Conservation (phyloP, 768 basidiomycete species). For the Dictyophora rubrovolvata region DNA sequence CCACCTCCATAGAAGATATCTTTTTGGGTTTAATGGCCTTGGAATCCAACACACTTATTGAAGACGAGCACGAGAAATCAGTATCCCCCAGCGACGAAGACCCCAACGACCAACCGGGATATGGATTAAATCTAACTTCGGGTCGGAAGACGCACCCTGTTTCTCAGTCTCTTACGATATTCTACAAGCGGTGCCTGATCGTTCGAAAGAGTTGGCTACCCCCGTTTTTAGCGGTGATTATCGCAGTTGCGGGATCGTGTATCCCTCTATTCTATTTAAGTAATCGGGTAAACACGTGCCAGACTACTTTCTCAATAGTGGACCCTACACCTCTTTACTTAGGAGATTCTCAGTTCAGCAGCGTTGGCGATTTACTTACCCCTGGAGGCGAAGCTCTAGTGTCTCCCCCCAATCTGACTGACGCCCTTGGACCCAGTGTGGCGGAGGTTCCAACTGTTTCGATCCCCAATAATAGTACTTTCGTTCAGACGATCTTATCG, state of each 20-base stretch:
- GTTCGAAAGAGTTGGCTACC: constrained; percentile 61
- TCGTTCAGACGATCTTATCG: constrained; percentile 41
- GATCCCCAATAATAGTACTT: constrained; percentile 48
- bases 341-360: constrained; percentile 30
- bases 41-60: constrained; percentile 1
- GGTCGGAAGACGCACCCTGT: constrained; percentile 48
- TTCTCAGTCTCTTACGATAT: constrained; percentile 60
- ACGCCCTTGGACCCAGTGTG: constrained; percentile 34
- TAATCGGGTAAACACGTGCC: constrained; percentile 42
- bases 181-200: constrained; percentile 59
- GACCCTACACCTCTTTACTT: constrained; percentile 42
- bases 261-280: constrained; percentile 59
- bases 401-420: constrained; percentile 44
- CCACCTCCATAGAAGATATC: constrained; percentile 73
- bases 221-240: constrained; percentile 34
- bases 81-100: constrained; percentile 9
- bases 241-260: constrained; percentile 52
- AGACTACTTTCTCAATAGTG: constrained; percentile 26
- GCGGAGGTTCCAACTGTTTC: constrained; percentile 27
- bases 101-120: not conserved
- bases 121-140: constrained; percentile 33
- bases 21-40: constrained; percentile 59
- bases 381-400: constrained; percentile 30
- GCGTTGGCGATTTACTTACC: constrained; percentile 15
- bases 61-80: constrained; percentile 19